Evolutionary conservation across 2,329 filamentous ascomycete genomes (phyloP).

Genomic region (Balansia obtecta): DNA sequence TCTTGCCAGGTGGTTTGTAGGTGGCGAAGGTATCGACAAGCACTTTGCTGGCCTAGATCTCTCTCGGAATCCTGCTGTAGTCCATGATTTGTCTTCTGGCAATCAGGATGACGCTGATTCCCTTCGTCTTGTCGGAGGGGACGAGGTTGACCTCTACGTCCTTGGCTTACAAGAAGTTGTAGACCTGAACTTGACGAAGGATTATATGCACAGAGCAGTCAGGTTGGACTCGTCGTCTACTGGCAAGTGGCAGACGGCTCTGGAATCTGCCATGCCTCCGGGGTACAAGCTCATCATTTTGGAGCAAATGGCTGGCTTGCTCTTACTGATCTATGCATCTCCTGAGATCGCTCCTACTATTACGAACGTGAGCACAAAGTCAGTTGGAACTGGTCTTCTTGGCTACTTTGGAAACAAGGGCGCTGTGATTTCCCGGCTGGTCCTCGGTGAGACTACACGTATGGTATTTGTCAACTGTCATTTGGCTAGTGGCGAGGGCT

Average conservation of each 20-base stretch:
- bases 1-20: conserved; percentile 76
- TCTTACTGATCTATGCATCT: conserved; percentile 77
- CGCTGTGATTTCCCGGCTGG: conserved; percentile 65
- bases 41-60: conserved; percentile 43
- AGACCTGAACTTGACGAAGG: conserved; percentile 66
- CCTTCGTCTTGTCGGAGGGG: conserved; percentile 39
- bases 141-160: conserved; percentile 79
- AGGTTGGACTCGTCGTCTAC: conserved; percentile 62
- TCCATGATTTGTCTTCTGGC: conserved; percentile 21
- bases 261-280: conserved; percentile 60
- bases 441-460: conserved; percentile 81
- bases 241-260: conserved; percentile 67
- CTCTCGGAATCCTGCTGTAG: conserved; percentile 25
- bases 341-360: conserved; percentile 62
- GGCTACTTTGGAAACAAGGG: conserved; percentile 97
- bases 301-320: conserved; percentile 75
- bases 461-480: conserved; percentile 88
- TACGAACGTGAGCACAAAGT: conserved; percentile 68
- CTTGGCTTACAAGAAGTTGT: conserved; percentile 88
- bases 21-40: conserved; percentile 57
- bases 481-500: conserved; percentile 75
- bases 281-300: conserved; percentile 68
- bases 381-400: conserved; percentile 78
- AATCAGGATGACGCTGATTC: conserved; percentile 19
- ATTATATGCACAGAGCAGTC: conserved; percentile 54